phyloP scores from a whole-genome alignment of 2,329 filamentous ascomycete species.

The Colletotrichum sidae region DNA sequence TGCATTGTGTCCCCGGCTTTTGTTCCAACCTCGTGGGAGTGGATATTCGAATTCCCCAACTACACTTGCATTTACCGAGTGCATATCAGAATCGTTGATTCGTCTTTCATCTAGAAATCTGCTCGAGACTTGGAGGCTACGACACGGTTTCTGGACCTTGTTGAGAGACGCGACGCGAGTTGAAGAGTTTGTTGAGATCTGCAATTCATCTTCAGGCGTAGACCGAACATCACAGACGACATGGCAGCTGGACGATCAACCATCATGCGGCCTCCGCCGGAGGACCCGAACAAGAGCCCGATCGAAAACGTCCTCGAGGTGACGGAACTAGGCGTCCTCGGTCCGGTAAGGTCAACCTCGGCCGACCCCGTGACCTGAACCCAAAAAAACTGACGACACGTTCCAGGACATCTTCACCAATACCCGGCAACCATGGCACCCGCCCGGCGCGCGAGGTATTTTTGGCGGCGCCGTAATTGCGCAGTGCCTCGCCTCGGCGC shows the following conservation, averaged over 20 bases:
- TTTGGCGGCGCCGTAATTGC: slow-evolving; percentile 95
- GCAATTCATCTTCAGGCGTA: background rate
- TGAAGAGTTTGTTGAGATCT: too few relatives aligned
- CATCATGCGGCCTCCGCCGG: slow-evolving; percentile 79
- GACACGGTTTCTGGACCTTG: too few relatives aligned
- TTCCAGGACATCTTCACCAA: slow-evolving; percentile 92
- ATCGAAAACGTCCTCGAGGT: slow-evolving; percentile 94
- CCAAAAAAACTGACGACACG: background rate
- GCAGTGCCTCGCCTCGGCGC: slow-evolving; percentile 88
- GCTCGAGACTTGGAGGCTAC: too few relatives aligned
- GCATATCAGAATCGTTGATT: too few relatives aligned
- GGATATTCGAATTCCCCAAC: too few relatives aligned
- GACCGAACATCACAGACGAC: background rate
- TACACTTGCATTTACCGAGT: too few relatives aligned
- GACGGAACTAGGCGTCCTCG: slow-evolving; percentile 80
- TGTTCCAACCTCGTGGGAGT: too few relatives aligned
- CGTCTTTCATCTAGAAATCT: too few relatives aligned
- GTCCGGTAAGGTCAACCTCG: slow-evolving; percentile 67
- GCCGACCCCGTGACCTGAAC: background rate
- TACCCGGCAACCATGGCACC: slow-evolving; percentile 90
- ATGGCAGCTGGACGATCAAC: slow-evolving; percentile 55
- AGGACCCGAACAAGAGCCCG: slow-evolving; percentile 77
- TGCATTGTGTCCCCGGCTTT: too few relatives aligned
- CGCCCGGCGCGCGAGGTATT: slow-evolving; percentile 90
- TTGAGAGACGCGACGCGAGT: background rate